Conservation (phyloP, 2,329 filamentous ascomycete species). For the Lasiodiplodia citricola region DNA sequence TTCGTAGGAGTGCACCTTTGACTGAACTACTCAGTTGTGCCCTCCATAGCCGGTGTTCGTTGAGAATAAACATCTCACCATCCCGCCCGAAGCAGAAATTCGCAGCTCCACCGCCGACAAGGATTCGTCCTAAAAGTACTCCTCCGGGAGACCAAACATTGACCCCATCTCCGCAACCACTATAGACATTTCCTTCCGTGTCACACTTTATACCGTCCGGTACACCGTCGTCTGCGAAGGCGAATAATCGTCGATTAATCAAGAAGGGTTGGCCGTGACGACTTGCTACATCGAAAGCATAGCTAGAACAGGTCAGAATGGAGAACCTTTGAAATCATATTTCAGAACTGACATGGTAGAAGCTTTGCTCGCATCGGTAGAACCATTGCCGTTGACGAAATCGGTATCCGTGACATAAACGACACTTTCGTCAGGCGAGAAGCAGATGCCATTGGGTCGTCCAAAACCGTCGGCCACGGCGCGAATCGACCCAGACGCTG, state of each 20-base stretch:
- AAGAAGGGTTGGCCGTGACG: constrained; percentile 39
- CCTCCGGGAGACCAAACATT: constrained; percentile 56
- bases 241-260: constrained; percentile 59
- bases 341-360: too few relatives aligned
- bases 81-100: constrained; percentile 56
- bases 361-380: too few relatives aligned
- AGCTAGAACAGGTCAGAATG: constrained; percentile 34
- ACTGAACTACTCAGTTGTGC: constrained; percentile 23
- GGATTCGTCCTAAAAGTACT: constrained; percentile 46
- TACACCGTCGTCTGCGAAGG: constrained; percentile 54
- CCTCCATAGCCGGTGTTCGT: constrained; percentile 41
- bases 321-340: too few relatives aligned
- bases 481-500: constrained; percentile 40
- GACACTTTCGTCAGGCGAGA: constrained; percentile 46
- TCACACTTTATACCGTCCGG: constrained; percentile 59
- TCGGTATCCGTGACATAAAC: constrained; percentile 51
- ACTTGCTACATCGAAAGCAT: constrained; percentile 49
- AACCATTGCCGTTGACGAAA: background rate
- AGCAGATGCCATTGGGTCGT: constrained; percentile 51
- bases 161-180: constrained; percentile 55
- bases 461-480: constrained; percentile 46
- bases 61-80: constrained; percentile 55
- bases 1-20: background rate
- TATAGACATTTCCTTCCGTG: constrained; percentile 60
- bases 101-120: constrained; percentile 44